Percentiles rank a stretch among this genome's conserved stretches.
These are phyloP conservation scores for Hypoxylon sp. DNA, from an alignment of 2,329 filamentous ascomycete species.

Conservation along the genomic window DNA sequence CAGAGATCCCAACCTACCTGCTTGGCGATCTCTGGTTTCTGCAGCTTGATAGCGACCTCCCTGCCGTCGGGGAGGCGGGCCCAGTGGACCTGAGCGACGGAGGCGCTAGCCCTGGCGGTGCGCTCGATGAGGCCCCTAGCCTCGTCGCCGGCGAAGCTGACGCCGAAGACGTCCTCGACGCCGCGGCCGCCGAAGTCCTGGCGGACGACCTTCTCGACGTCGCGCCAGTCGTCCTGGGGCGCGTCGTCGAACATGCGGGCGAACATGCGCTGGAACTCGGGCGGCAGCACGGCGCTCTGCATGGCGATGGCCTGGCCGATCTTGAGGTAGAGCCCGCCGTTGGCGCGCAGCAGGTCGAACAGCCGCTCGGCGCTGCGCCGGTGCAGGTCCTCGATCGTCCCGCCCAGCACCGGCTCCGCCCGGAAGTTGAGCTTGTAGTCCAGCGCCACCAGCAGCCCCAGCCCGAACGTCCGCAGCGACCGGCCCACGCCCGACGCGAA, in stretches of 20 bases:
- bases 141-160: slow-evolving; percentile 79
- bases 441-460: slow-evolving; percentile 79
- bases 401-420: slow-evolving; percentile 75
- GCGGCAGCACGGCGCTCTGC: slow-evolving; percentile 93
- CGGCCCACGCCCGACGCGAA: slow-evolving; percentile 83
- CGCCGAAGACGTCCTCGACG: slow-evolving; percentile 90
- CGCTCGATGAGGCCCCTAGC: slow-evolving; percentile 70
- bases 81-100: slow-evolving; percentile 97
- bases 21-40: slow-evolving; percentile 91
- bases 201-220: slow-evolving; percentile 83
- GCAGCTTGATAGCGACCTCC: slow-evolving; percentile 94
- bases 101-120: slow-evolving; percentile 76
- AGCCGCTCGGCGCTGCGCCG: slow-evolving; percentile 82
- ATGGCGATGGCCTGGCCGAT: slow-evolving; percentile 98
- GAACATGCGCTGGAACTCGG: slow-evolving; percentile 97
- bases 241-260: slow-evolving; percentile 97
- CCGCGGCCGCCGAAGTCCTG: slow-evolving; percentile 87
- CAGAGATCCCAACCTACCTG: slow-evolving; percentile 96
- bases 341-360: slow-evolving; percentile 80
- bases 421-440: slow-evolving; percentile 99
- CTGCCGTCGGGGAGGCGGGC: slow-evolving; percentile 83
- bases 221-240: slow-evolving; percentile 87
- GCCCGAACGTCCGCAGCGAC: slow-evolving; percentile 81
- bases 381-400: slow-evolving; percentile 80
- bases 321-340: slow-evolving; percentile 95